Conservation (phyloP, 768 basidiomycete genomes). For the Mycena amicta region DNA sequence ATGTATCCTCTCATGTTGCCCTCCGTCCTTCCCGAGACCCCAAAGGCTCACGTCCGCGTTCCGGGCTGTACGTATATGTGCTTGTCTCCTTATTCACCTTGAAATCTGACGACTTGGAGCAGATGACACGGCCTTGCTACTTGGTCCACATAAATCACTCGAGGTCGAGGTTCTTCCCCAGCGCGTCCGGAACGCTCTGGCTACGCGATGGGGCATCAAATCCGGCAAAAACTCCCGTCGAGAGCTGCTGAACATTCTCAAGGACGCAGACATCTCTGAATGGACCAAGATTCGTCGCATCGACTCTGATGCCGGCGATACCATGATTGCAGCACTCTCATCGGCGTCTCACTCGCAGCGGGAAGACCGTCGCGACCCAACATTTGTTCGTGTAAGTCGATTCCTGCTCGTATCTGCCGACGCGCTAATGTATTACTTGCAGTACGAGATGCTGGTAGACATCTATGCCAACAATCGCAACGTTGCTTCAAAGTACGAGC, state of each 20-base stretch:
- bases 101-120: background rate
- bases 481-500: background rate
- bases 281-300: slow-evolving; percentile 23
- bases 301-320: slow-evolving; percentile 23
- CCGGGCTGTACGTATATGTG: slow-evolving; percentile 10
- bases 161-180: background rate
- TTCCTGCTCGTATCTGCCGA: background rate
- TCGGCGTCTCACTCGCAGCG: background rate
- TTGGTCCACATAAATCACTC: background rate
- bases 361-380: slow-evolving; percentile 23
- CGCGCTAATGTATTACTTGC: background rate
- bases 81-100: background rate
- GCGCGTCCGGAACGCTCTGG: background rate
- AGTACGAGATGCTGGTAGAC: slow-evolving; percentile 31
- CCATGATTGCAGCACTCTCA: slow-evolving; percentile 5
- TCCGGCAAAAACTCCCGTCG: background rate
- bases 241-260: background rate
- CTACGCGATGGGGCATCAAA: background rate
- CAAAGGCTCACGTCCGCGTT: slow-evolving; percentile 19
- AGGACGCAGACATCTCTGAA: slow-evolving; percentile 1
- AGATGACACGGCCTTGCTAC: background rate
- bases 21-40: background rate
- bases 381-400: slow-evolving; percentile 27
- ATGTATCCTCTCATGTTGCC: too few species aligned
- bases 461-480: slow-evolving; percentile 8